Conservation (phyloP, 345 rosid species). For the Microcos paniculata region DNA sequence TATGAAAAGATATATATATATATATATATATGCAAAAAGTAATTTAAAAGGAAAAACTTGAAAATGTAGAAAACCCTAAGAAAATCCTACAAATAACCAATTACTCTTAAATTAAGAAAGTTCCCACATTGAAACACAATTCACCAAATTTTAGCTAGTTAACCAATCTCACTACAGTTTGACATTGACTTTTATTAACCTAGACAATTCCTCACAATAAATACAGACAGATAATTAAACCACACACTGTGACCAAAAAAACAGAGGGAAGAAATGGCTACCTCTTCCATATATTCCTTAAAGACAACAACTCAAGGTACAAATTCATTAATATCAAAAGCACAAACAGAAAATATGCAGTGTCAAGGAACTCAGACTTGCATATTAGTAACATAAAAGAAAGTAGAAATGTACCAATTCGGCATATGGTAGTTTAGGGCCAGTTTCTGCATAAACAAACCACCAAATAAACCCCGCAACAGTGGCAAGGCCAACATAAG, state of each 20-base stretch:
- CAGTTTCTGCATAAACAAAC: conserved; percentile 80
- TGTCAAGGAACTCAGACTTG: conserved; percentile 4
- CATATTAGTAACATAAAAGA: not conserved
- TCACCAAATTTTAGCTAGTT: not conserved
- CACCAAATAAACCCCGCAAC: conserved; percentile 99
- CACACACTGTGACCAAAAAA: not conserved
- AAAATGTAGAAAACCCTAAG: not conserved
- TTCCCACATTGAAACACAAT: not conserved
- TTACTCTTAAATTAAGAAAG: not conserved
- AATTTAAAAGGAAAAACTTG: not conserved
- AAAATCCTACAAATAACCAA: conserved; percentile 1
- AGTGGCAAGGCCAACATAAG: conserved; percentile 98
- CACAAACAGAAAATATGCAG: not conserved
- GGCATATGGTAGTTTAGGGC: conserved; percentile 81
- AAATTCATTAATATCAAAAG: conserved; percentile 1
- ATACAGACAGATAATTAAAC: not conserved
- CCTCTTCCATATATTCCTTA: not conserved
- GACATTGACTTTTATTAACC: not conserved
- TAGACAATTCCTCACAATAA: not conserved
- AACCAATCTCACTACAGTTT: not conserved
- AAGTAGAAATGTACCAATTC: conserved; percentile 68
- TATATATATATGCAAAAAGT: not conserved
- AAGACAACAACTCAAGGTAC: not conserved
- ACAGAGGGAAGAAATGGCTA: not conserved
- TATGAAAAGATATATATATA: not conserved